Percentiles rank a stretch among this genome's conserved stretches.
Evolutionary conservation across 768 basidiomycete species (phyloP).

Genomic region (Atractiella rhizophila): DNA sequence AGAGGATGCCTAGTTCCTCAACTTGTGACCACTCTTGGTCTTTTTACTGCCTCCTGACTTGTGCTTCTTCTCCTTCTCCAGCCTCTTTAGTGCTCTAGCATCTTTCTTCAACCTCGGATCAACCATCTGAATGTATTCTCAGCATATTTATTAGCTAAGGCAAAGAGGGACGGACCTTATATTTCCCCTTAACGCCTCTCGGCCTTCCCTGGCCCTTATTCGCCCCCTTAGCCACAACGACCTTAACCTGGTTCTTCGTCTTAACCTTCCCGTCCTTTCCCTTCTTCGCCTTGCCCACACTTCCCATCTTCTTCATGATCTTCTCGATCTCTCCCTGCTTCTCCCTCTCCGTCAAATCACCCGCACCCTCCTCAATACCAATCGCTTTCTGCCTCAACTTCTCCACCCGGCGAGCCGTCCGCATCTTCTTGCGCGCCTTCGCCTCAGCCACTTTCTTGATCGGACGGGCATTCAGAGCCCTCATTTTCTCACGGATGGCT

Average conservation of each 20-base stretch:
- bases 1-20: too few relatives aligned
- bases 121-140: slow-evolving; percentile 33
- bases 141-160: not conserved
- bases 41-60: too few relatives aligned
- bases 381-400: slow-evolving; percentile 92
- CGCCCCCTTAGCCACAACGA: slow-evolving; percentile 74
- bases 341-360: slow-evolving; percentile 79
- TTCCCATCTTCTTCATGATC: slow-evolving; percentile 30
- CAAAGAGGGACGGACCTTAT: slow-evolving; percentile 24
- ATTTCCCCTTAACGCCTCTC: slow-evolving; percentile 83
- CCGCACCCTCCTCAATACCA: slow-evolving; percentile 50
- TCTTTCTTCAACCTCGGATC: slow-evolving; percentile 83
- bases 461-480: slow-evolving; percentile 80
- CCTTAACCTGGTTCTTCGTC: slow-evolving; percentile 30
- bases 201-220: slow-evolving; percentile 83
- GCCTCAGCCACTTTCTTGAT: slow-evolving; percentile 99
- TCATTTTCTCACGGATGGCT: slow-evolving; percentile 62
- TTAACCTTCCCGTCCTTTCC: slow-evolving; percentile 20
- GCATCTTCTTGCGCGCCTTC: slow-evolving; percentile 85
- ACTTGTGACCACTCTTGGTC: too few relatives aligned
- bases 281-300: slow-evolving; percentile 31
- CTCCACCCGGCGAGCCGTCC: slow-evolving; percentile 55
- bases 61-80: too few relatives aligned
- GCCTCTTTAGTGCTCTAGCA: too few relatives aligned
- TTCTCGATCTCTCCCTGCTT: slow-evolving; percentile 85